These are phyloP conservation scores for Thymus mandschuricus DNA, from an alignment of 257 asterid genomes.

Conservation along the genomic window DNA sequence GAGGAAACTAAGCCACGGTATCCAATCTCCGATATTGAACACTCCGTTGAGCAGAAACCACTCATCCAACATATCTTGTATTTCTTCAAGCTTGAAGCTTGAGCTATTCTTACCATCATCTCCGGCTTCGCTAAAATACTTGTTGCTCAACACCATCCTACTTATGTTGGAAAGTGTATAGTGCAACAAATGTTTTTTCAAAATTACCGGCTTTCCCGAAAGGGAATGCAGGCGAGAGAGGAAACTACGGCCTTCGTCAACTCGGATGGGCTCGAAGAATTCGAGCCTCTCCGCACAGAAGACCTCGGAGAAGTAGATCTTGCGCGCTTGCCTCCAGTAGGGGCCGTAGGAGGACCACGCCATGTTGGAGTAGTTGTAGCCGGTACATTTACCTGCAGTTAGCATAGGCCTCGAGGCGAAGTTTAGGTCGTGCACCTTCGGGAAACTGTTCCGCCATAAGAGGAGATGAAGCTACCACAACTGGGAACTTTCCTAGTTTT, in stretches of 20 bases:
- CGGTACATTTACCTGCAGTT: conserved; percentile 40
- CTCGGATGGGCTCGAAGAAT: conserved; percentile 33
- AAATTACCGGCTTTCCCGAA: conserved; percentile 38
- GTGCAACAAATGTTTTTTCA: conserved; percentile 26
- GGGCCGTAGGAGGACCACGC: conserved; percentile 49
- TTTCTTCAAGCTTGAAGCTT: not conserved
- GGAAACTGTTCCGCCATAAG: conserved; percentile 48
- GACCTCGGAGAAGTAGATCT: conserved; percentile 30
- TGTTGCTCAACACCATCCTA: not conserved
- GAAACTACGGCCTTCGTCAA: conserved; percentile 32
- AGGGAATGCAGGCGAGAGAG: conserved; percentile 29
- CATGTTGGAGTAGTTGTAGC: not conserved
- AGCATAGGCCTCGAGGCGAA: conserved; percentile 45
- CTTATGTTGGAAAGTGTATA: not conserved
- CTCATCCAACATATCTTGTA: conserved; percentile 25
- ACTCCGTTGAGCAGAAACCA: conserved; percentile 42
- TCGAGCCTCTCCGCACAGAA: conserved; percentile 32
- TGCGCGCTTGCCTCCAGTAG: conserved; percentile 40
- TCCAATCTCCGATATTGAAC: conserved; percentile 46
- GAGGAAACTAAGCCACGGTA: conserved; percentile 46
- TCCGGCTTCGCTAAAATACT: not conserved
- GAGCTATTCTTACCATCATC: not conserved
- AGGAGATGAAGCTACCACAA: conserved; percentile 43
- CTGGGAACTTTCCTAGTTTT: no score
- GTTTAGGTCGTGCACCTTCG: conserved; percentile 37